These are phyloP conservation scores for Otatea glauca DNA, from an alignment of 176 grass and related monocot genomes.

Conservation along the genomic window DNA sequence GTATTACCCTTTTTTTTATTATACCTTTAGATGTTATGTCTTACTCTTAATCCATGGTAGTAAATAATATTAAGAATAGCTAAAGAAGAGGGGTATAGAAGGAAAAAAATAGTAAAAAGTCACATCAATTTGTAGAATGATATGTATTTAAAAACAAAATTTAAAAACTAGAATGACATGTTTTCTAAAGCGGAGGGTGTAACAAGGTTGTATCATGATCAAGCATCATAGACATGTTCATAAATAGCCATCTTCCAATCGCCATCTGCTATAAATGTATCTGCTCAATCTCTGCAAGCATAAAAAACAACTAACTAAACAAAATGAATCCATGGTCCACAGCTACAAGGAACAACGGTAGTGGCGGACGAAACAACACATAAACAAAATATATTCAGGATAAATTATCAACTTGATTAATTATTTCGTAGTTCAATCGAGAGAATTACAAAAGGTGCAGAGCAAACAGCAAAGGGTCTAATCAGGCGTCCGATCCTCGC, in stretches of 20 bases:
- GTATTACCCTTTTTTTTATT: no score
- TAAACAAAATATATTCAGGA: background rate
- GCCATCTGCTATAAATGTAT: background rate
- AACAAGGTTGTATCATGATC: no score
- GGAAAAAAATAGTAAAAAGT: no score
- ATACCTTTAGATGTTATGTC: no score
- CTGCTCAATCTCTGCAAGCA: background rate
- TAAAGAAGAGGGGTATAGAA: no score
- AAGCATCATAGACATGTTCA: no score
- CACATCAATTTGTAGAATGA: no score
- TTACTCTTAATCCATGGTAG: no score
- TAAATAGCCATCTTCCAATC: background rate
- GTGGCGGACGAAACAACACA: background rate
- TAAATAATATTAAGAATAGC: no score
- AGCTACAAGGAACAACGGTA: background rate
- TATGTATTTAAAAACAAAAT: no score
- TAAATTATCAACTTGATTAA: background rate
- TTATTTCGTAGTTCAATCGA: slow-evolving; percentile 28
- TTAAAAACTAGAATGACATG: no score
- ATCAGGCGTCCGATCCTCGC: background rate
- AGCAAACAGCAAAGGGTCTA: background rate
- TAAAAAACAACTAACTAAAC: background rate
- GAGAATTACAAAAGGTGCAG: background rate
- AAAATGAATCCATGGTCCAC: background rate
- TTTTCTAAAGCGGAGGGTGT: no score